Evolutionary conservation across 768 basidiomycete species (phyloP).

Genomic region (Collybiopsis luxurians): DNA sequence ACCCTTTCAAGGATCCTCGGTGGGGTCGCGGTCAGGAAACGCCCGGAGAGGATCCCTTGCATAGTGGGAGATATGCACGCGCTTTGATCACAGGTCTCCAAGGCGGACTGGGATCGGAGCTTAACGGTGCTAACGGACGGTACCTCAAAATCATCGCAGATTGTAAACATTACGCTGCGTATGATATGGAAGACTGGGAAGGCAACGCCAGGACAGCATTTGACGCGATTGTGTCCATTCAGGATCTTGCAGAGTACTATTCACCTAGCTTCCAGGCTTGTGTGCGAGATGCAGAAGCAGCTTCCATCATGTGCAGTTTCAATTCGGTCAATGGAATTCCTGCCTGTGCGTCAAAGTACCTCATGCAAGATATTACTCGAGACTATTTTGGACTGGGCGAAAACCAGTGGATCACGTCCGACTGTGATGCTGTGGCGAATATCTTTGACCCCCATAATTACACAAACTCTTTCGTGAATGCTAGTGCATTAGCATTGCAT

Average conservation of each 20-base stretch:
- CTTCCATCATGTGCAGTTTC: conserved; percentile 62
- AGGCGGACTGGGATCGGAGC: conserved; percentile 37
- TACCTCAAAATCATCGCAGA: conserved; percentile 48
- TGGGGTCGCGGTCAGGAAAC: conserved; percentile 66
- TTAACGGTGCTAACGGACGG: conserved; percentile 40
- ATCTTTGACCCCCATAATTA: conserved; percentile 51
- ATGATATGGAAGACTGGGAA: conserved; percentile 57
- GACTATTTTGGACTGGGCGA: conserved; percentile 51
- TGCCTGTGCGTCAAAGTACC: conserved; percentile 49
- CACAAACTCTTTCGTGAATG: conserved; percentile 40
- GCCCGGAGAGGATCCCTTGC: conserved; percentile 59
- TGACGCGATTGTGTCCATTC: conserved; percentile 50
- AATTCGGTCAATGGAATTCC: conserved; percentile 62
- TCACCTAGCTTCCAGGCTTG: conserved; percentile 55
- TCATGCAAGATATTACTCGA: conserved; percentile 49
- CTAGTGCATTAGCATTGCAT: conserved; percentile 47
- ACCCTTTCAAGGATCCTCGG: conserved; percentile 59
- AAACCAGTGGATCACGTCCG: conserved; percentile 53
- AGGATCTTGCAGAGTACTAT: conserved; percentile 51
- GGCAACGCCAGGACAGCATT: conserved; percentile 47
- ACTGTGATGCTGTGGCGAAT: conserved; percentile 56
- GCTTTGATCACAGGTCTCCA: conserved; percentile 54
- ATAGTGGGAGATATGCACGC: conserved; percentile 49
- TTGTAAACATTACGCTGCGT: conserved; percentile 61
- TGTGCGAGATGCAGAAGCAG: conserved; percentile 59